A percentile compares a stretch with the other conserved stretches of the same genome.
Conservation (phyloP, 202 grass and related monocot species). For the Miscanthus sacchariflorus region DNA sequence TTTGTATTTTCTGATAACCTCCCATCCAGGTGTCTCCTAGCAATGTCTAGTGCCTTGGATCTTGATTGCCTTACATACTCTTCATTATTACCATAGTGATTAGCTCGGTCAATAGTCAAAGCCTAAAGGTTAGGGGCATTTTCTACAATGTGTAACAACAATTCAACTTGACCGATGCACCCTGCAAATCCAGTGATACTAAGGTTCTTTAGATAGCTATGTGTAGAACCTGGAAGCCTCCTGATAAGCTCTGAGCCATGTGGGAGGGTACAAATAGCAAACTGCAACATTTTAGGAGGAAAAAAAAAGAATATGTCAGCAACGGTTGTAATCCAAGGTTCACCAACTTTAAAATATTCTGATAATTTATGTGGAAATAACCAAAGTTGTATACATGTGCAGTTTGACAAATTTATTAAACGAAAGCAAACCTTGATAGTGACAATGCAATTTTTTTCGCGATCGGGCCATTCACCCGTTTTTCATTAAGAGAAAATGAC, state of each 20-base stretch:
- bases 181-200: neutral
- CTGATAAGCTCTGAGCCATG: neutral
- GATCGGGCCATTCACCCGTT: no score
- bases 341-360: neutral
- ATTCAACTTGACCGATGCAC: conserved; percentile 7
- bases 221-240: neutral
- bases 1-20: neutral
- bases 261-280: neutral
- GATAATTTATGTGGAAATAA: neutral
- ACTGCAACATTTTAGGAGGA: conserved; percentile 9
- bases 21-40: conserved; percentile 7
- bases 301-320: neutral
- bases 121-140: neutral
- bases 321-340: neutral
- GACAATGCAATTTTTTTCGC: neutral
- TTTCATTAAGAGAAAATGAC: no score
- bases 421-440: neutral
- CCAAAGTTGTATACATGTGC: neutral
- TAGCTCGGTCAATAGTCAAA: conserved; percentile 4
- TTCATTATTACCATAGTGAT: neutral
- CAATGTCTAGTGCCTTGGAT: neutral
- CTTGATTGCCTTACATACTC: conserved; percentile 7
- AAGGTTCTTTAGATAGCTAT: neutral
- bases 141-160: conserved; percentile 15
- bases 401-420: neutral